Evolutionary conservation across 352 stramenopile genomes (phyloP).

Genomic region (Phytophthora pinifolia): DNA sequence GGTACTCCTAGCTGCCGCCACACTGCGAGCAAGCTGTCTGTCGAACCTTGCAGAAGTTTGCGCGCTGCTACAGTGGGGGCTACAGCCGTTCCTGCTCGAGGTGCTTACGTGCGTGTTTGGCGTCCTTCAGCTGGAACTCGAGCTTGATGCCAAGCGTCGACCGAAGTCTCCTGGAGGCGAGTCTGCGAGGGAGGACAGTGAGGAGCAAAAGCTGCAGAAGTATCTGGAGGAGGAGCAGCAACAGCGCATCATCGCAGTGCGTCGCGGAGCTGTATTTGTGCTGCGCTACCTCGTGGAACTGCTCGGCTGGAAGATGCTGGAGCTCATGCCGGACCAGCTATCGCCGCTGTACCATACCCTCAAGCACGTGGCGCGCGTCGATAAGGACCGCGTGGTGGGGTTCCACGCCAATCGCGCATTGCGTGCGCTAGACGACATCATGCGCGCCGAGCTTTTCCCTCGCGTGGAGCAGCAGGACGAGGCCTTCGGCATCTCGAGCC

Average conservation of each 20-base stretch:
- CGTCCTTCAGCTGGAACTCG: conserved; percentile 74
- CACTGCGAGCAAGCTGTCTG: conserved; percentile 78
- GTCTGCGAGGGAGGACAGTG: conserved; percentile 8
- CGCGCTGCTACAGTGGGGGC: conserved; percentile 66
- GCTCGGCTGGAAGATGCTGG: conserved; percentile 73
- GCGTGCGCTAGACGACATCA: conserved; percentile 54
- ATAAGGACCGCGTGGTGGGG: conserved; percentile 60
- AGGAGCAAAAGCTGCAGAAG: conserved; percentile 13
- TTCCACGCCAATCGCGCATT: conserved; percentile 70
- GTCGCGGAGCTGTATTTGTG: conserved; percentile 75
- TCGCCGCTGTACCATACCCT: conserved; percentile 75
- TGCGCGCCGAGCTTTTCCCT: conserved; percentile 77
- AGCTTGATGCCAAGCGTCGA: conserved; percentile 20
- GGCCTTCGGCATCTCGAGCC: conserved; percentile 37
- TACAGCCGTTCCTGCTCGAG: conserved; percentile 71
- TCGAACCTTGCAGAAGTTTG: conserved; percentile 89
- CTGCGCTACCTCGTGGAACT: conserved; percentile 76
- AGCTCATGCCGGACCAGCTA: conserved; percentile 73
- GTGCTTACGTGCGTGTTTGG: conserved; percentile 80
- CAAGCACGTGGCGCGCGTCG: conserved; percentile 64
- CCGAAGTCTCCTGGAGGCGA: conserved; percentile 5
- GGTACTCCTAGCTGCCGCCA: conserved; percentile 47
- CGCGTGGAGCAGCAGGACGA: conserved; percentile 36
- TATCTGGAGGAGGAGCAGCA: conserved; percentile 27
- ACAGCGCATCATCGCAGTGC: conserved; percentile 54